phyloP scores from a whole-genome alignment of 306 rosid genomes.

The Albizia julibrissin region DNA sequence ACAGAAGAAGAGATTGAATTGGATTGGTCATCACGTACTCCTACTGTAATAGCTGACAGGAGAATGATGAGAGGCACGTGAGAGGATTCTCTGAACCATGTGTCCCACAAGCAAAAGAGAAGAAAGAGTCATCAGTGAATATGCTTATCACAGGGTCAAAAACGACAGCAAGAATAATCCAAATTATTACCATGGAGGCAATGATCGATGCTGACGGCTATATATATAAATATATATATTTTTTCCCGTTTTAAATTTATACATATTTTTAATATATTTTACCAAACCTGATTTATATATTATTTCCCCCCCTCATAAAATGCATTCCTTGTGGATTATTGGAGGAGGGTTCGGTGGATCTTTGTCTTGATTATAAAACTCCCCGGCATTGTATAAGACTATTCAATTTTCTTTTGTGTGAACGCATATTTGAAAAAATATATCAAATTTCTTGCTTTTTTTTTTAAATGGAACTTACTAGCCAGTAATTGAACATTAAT shows the following conservation, averaged over 20 bases:
- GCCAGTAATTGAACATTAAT: not conserved
- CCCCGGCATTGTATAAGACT: not conserved
- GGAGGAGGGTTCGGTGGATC: not conserved
- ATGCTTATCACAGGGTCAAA: not conserved
- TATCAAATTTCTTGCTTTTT: not conserved
- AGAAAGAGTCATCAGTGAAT: not conserved
- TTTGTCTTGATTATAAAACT: not conserved
- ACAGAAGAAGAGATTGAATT: not conserved
- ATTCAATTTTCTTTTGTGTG: not conserved
- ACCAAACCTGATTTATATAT: not conserved
- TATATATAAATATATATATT: fast-evolving
- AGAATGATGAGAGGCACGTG: not conserved
- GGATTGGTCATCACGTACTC: not conserved
- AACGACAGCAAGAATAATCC: not conserved
- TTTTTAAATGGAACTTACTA: not conserved
- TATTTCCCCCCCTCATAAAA: not conserved
- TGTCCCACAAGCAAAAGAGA: not conserved
- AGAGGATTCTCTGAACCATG: not conserved
- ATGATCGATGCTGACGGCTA: not conserved
- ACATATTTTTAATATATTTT: not conserved
- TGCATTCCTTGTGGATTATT: not conserved
- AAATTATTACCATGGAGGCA: not conserved
- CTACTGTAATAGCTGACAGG: not conserved
- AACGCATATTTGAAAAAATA: not conserved
- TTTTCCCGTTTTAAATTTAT: not conserved